Conservation (phyloP, 192 early-diverging fungal genomes). For the Geosiphon pyriformis region DNA sequence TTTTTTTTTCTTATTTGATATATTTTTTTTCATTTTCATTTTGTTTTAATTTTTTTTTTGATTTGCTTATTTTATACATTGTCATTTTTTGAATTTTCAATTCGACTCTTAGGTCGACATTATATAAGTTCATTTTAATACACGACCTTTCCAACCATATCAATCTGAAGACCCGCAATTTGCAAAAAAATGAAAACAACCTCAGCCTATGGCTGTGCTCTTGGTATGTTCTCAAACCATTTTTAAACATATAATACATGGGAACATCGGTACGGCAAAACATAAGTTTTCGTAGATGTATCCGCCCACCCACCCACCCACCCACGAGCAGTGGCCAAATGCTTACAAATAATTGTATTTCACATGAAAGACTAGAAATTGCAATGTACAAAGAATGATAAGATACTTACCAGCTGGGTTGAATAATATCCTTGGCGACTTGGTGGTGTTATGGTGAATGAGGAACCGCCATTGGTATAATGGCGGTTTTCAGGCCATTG, state of each 20-base stretch:
- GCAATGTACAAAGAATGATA: not conserved
- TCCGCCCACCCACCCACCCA: too few relatives aligned
- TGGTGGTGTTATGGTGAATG: not conserved
- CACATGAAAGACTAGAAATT: not conserved
- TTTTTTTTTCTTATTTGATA: conserved; percentile 5
- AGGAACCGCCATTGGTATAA: conserved; percentile 7
- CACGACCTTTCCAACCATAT: not conserved
- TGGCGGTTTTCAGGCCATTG: conserved; percentile 5
- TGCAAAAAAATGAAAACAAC: not conserved
- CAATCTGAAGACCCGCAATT: conserved; percentile 12
- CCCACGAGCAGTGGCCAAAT: too few relatives aligned
- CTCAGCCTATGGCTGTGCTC: not conserved
- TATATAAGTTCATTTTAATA: conserved; percentile 3
- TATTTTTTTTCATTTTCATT: not conserved
- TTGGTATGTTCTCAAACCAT: too few relatives aligned
- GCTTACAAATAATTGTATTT: too few relatives aligned
- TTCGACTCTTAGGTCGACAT: not conserved
- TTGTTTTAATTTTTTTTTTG: conserved; percentile 12
- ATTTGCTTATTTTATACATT: conserved; percentile 19
- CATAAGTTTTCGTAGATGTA: too few relatives aligned
- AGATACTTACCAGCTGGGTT: conserved; percentile 17
- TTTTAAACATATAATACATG: too few relatives aligned
- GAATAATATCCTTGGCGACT: conserved; percentile 24
- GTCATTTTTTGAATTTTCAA: not conserved
- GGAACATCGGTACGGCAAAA: too few relatives aligned